Conservation (phyloP, 2,329 filamentous ascomycete genomes). For the Penicillium sp. region DNA sequence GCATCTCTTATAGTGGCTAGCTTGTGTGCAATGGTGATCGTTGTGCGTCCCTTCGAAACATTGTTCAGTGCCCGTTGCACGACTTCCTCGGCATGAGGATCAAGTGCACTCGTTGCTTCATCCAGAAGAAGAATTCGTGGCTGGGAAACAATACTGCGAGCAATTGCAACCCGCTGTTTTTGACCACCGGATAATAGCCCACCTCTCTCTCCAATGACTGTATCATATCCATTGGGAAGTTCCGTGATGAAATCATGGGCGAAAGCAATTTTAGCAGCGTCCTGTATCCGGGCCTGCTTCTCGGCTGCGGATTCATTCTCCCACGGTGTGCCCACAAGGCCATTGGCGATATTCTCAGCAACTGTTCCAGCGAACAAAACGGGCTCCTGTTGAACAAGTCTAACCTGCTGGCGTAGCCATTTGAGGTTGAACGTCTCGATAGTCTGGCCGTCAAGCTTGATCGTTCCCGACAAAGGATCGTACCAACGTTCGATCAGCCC, state of each 20-base stretch:
- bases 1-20: conserved; percentile 44
- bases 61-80: conserved; percentile 79
- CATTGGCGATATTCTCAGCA: conserved; percentile 69
- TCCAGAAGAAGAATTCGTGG: conserved; percentile 83
- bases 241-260: conserved; percentile 75
- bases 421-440: conserved; percentile 34
- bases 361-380: conserved; percentile 80
- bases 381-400: conserved; percentile 61
- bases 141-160: conserved; percentile 74
- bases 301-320: conserved; percentile 61
- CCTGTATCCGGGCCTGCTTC: conserved; percentile 12
- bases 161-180: conserved; percentile 87
- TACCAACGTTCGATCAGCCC: conserved; percentile 72
- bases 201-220: conserved; percentile 78
- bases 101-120: conserved; percentile 83
- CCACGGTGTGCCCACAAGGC: conserved; percentile 61
- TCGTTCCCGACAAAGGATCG: conserved; percentile 39
- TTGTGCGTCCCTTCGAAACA: conserved; percentile 56
- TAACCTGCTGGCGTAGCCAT: conserved; percentile 22
- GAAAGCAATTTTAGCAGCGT: conserved; percentile 37
- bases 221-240: conserved; percentile 77
- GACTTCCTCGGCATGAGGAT: conserved; percentile 81
- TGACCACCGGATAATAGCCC: conserved; percentile 85
- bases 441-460: conserved; percentile 38
- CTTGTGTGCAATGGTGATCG: conserved; percentile 44